A percentile compares a stretch with the other conserved stretches of the same genome.
Conservation (phyloP, 2,329 filamentous ascomycete genomes). For the Hypoxylon sp. region DNA sequence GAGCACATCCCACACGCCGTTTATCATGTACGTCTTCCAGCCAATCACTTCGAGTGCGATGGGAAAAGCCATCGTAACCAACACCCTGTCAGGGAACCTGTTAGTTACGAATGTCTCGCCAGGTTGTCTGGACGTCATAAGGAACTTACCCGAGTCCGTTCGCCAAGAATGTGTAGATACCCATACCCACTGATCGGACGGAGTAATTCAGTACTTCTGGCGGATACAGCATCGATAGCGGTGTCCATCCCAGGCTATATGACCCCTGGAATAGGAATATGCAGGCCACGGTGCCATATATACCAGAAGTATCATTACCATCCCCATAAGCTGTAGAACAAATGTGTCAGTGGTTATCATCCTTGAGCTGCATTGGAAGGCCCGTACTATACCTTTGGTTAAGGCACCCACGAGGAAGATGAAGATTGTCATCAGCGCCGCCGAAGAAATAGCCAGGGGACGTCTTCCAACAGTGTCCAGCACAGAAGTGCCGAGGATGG, state of each 20-base stretch:
- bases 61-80: slow-evolving; percentile 36
- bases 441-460: slow-evolving; percentile 16
- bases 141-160: slow-evolving; percentile 21
- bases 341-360: slow-evolving; percentile 8
- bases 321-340: slow-evolving; percentile 17
- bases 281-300: slow-evolving; percentile 35
- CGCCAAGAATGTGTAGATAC: slow-evolving; percentile 40
- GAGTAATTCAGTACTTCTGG: slow-evolving; percentile 49
- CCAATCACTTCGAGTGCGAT: slow-evolving; percentile 40
- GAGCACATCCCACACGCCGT: slow-evolving; percentile 43
- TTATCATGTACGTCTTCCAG: slow-evolving; percentile 45
- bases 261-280: slow-evolving; percentile 49
- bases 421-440: slow-evolving; percentile 20
- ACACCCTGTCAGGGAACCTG: slow-evolving; percentile 9
- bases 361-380: slow-evolving; percentile 6
- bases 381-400: slow-evolving; percentile 20
- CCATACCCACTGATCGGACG: slow-evolving; percentile 53
- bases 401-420: slow-evolving; percentile 32
- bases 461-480: slow-evolving; percentile 13
- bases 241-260: slow-evolving; percentile 49
- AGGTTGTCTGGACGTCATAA: slow-evolving; percentile 7
- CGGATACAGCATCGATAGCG: slow-evolving; percentile 45
- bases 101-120: slow-evolving; percentile 9
- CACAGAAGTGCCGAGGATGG: slow-evolving; percentile 24
- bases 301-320: slow-evolving; percentile 15